phyloP scores from a whole-genome alignment of 768 basidiomycete genomes.

The Amanita pseudoporphyria region DNA sequence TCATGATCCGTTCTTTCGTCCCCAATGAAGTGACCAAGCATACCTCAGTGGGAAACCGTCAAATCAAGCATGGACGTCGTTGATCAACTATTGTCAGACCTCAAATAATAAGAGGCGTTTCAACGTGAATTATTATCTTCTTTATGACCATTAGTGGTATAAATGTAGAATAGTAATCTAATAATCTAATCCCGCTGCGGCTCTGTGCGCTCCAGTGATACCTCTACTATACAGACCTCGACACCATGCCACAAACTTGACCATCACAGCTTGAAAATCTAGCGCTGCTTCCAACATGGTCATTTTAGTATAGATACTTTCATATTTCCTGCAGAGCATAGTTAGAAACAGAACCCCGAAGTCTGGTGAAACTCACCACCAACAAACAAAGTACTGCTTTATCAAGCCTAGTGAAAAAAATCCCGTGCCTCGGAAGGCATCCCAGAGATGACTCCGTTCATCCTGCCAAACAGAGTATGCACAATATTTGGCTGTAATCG shows the following conservation, averaged over 20 bases:
- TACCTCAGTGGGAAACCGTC: constrained; percentile 45
- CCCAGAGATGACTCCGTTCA: constrained; percentile 39
- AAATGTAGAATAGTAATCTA: not conserved
- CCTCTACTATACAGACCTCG: constrained; percentile 50
- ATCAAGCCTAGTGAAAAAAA: constrained; percentile 38
- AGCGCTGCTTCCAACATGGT: constrained; percentile 48
- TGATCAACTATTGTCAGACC: constrained; percentile 38
- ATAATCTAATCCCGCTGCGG: constrained; percentile 57
- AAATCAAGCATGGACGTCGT: constrained; percentile 34
- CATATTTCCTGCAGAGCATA: constrained; percentile 41
- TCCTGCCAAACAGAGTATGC: constrained; percentile 70
- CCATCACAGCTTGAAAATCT: constrained; percentile 49
- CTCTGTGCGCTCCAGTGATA: constrained; percentile 55
- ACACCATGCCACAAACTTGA: constrained; percentile 56
- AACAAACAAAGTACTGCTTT: constrained; percentile 42
- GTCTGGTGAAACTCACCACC: constrained; percentile 48
- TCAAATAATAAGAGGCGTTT: constrained; percentile 23
- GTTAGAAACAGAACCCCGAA: constrained; percentile 1
- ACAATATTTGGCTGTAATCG: constrained; percentile 89
- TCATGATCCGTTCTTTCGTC: not conserved
- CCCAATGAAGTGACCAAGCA: not conserved
- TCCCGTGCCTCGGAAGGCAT: constrained; percentile 39
- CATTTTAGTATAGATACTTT: constrained; percentile 40
- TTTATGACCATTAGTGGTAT: not conserved
- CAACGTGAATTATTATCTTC: not conserved